Conservation (phyloP, 176 grass and related monocot genomes). For the Hyparrhenia diplandra region DNA sequence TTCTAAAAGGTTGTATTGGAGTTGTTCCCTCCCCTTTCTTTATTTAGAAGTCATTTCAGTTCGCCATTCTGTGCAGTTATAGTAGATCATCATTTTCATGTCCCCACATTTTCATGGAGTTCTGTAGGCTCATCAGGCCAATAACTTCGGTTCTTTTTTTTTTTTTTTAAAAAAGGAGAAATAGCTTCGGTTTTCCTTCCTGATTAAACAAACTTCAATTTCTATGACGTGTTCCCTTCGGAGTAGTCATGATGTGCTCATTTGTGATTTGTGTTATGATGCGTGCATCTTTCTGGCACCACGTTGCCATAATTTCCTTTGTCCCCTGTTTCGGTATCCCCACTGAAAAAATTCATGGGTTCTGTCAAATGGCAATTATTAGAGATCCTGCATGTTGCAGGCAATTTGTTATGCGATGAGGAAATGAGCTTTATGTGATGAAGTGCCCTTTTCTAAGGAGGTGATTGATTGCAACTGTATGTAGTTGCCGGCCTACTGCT, state of each 20-base stretch:
- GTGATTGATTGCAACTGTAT: slow-evolving; percentile 15
- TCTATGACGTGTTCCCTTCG: background rate
- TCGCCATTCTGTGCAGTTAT: background rate
- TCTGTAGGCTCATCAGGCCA: background rate
- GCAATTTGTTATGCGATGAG: background rate
- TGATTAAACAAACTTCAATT: background rate
- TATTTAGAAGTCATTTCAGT: background rate
- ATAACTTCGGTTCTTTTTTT: background rate
- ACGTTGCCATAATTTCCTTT: background rate
- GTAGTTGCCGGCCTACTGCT: background rate
- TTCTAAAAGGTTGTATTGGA: background rate
- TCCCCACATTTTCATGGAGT: background rate
- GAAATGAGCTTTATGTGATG: background rate
- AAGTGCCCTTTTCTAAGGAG: background rate
- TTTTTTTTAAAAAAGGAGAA: background rate
- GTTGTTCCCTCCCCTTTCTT: background rate
- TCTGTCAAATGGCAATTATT: background rate
- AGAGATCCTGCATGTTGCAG: background rate
- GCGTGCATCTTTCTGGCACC: background rate
- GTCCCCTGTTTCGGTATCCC: background rate
- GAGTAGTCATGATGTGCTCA: background rate
- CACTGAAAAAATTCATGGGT: background rate
- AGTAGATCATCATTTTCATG: background rate
- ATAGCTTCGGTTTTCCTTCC: background rate
- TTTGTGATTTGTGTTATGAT: background rate